Conservation (phyloP, 176 grass and related monocot genomes). For the Eleusine coracana region DNA sequence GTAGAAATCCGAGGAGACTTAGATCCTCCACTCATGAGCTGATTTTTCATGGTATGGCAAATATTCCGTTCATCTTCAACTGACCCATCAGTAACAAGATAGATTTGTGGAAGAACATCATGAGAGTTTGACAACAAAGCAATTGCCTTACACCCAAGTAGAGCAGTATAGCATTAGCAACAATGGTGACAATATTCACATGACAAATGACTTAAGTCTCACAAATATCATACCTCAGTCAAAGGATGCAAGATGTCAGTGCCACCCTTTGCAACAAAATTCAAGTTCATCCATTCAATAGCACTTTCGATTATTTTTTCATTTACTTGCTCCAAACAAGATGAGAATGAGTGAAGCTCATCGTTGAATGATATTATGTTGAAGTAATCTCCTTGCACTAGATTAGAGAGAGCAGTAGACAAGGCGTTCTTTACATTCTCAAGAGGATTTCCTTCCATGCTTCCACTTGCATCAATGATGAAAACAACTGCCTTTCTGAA, state of each 20-base stretch:
- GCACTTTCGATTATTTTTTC: slow-evolving; percentile 70
- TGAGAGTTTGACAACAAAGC: slow-evolving; percentile 58
- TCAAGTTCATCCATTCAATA: slow-evolving; percentile 67
- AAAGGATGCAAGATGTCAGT: slow-evolving; percentile 83
- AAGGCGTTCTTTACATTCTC: slow-evolving; percentile 78
- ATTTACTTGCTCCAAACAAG: slow-evolving; percentile 71
- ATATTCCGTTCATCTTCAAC: slow-evolving; percentile 85
- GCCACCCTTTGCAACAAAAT: slow-evolving; percentile 70
- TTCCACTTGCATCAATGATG: slow-evolving; percentile 87
- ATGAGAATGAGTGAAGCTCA: slow-evolving; percentile 69
- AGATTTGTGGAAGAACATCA: slow-evolving; percentile 77
- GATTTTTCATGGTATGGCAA: slow-evolving; percentile 61
- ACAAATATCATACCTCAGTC: slow-evolving; percentile 61
- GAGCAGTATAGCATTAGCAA: slow-evolving; percentile 24
- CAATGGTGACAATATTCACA: slow-evolving; percentile 14
- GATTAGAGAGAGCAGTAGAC: slow-evolving; percentile 64
- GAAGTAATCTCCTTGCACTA: slow-evolving; percentile 70
- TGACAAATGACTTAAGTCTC: slow-evolving; percentile 18
- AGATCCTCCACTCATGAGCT: slow-evolving; percentile 48
- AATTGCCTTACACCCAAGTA: slow-evolving; percentile 61
- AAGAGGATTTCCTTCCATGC: slow-evolving; percentile 92
- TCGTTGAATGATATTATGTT: slow-evolving; percentile 93
- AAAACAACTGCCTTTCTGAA: slow-evolving; percentile 83
- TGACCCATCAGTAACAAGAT: slow-evolving; percentile 93
- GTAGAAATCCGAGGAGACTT: slow-evolving; percentile 87